Evolutionary conservation across 2,329 filamentous ascomycete genomes (phyloP).

Genomic region (Ascochyta rabiei): DNA sequence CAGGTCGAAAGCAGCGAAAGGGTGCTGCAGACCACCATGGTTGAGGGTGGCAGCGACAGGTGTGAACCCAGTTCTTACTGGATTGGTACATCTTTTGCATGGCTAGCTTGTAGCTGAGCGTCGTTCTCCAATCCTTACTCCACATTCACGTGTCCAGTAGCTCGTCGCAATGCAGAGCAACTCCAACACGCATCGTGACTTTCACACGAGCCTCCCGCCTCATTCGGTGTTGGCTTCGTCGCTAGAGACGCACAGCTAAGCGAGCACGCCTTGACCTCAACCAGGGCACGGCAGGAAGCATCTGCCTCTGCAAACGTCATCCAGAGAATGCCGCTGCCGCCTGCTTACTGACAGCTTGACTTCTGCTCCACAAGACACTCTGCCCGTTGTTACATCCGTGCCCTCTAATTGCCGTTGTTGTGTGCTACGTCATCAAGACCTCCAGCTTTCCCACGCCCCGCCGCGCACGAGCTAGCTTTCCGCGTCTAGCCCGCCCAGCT

Average conservation of each 20-base stretch:
- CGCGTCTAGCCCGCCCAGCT: constrained; percentile 38
- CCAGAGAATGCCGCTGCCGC: constrained; percentile 38
- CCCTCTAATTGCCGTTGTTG: constrained; percentile 11
- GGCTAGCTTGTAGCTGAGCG: neutral
- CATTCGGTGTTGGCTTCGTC: constrained; percentile 16
- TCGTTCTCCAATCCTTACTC: neutral
- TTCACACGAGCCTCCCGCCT: constrained; percentile 13
- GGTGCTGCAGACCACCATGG: neutral
- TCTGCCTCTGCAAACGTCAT: constrained; percentile 43
- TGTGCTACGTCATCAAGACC: constrained; percentile 32
- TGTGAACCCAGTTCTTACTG: neutral
- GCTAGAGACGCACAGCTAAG: constrained; percentile 23
- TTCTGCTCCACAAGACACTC: constrained; percentile 10
- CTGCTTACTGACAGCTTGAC: constrained; percentile 24
- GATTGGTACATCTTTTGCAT: neutral
- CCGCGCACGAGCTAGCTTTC: constrained; percentile 41
- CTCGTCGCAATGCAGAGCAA: neutral
- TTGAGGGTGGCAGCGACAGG: neutral
- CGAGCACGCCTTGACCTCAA: constrained; percentile 30
- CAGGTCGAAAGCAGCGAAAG: neutral
- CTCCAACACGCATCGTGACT: constrained; percentile 4
- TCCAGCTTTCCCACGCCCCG: constrained; percentile 33
- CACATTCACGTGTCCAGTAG: neutral
- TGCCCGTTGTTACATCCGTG: constrained; percentile 3
- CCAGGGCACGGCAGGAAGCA: constrained; percentile 30